phyloP scores from a whole-genome alignment of 768 basidiomycete species.

The Wakefieldia striispora region DNA sequence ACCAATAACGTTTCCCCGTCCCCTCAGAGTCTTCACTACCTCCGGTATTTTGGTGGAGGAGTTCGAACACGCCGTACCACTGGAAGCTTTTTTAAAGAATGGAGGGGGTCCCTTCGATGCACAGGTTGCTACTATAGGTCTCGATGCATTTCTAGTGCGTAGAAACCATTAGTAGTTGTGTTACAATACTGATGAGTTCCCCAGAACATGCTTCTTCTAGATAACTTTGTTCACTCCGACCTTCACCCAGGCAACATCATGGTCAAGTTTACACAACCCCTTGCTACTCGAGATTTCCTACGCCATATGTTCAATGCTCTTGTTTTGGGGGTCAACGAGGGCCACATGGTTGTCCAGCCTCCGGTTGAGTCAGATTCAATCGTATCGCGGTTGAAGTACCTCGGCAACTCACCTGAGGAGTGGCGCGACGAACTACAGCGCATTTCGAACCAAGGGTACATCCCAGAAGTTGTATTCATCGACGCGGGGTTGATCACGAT shows the following conservation, averaged over 20 bases:
- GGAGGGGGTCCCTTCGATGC: constrained; percentile 92
- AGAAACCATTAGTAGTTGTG: background rate
- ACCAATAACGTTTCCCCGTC: constrained; percentile 87
- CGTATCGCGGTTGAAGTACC: constrained; percentile 63
- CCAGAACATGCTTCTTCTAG: constrained; percentile 95
- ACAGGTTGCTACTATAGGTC: constrained; percentile 84
- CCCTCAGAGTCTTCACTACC: constrained; percentile 79
- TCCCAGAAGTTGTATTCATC: constrained; percentile 94
- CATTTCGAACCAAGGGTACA: constrained; percentile 70
- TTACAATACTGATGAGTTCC: constrained; percentile 1
- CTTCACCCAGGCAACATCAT: constrained; percentile 95
- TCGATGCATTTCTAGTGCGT: constrained; percentile 92
- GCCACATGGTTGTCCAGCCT: constrained; percentile 22
- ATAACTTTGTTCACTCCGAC: constrained; percentile 96
- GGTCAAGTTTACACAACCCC: constrained; percentile 93
- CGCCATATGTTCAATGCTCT: constrained; percentile 55
- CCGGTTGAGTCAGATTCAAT: constrained; percentile 53
- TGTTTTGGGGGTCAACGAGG: constrained; percentile 40
- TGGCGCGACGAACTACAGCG: constrained; percentile 71
- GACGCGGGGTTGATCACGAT: constrained; percentile 95
- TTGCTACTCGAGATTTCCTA: constrained; percentile 63
- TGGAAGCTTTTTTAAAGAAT: constrained; percentile 83
- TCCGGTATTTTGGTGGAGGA: constrained; percentile 87
- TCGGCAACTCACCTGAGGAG: constrained; percentile 54
- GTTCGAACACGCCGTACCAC: constrained; percentile 86